phyloP scores from a whole-genome alignment of 805 yeast genomes.

The Yamadazyma sp. region DNA sequence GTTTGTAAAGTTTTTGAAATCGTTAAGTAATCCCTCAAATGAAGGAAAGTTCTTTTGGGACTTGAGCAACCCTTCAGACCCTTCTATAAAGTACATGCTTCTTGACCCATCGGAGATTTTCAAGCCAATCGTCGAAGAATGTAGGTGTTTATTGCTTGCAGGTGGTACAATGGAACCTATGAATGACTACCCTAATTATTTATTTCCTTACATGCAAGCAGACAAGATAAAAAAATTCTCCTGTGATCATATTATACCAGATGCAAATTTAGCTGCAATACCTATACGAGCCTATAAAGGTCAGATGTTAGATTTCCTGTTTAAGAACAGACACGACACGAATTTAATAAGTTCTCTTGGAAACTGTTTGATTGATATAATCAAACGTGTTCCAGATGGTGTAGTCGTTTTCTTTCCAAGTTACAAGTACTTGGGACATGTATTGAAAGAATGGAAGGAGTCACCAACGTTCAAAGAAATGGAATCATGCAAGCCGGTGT shows the following conservation, averaged over 20 bases:
- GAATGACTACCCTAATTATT: slow-evolving; percentile 61
- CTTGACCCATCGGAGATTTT: slow-evolving; percentile 78
- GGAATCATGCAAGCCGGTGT: slow-evolving; percentile 45
- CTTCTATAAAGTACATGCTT: slow-evolving; percentile 62
- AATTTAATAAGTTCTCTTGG: slow-evolving; percentile 54
- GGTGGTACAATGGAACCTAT: slow-evolving; percentile 97
- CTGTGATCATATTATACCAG: slow-evolving; percentile 85
- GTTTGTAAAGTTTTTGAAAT: slow-evolving; percentile 60
- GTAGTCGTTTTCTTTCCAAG: slow-evolving; percentile 84
- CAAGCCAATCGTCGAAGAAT: slow-evolving; percentile 59
- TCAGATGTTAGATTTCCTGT: slow-evolving; percentile 61
- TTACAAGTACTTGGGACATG: slow-evolving; percentile 63
- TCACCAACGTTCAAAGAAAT: slow-evolving; percentile 30
- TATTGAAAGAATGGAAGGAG: slow-evolving; percentile 53
- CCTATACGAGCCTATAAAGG: slow-evolving; percentile 37
- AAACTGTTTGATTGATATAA: slow-evolving; percentile 40
- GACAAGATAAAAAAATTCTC: slow-evolving; percentile 52
- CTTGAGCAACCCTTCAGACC: slow-evolving; percentile 19
- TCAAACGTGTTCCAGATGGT: slow-evolving; percentile 62
- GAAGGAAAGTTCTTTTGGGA: slow-evolving; percentile 83
- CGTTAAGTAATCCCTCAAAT: slow-evolving; percentile 68
- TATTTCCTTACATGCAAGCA: slow-evolving; percentile 55
- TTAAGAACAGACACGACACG: slow-evolving; percentile 53
- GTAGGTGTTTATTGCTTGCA: slow-evolving; percentile 73
- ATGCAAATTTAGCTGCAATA: slow-evolving; percentile 60